Base-by-base conservation (phyloP, 2,329 filamentous ascomycete genomes). In the Aspergillus ochraceoroseus region DNA sequence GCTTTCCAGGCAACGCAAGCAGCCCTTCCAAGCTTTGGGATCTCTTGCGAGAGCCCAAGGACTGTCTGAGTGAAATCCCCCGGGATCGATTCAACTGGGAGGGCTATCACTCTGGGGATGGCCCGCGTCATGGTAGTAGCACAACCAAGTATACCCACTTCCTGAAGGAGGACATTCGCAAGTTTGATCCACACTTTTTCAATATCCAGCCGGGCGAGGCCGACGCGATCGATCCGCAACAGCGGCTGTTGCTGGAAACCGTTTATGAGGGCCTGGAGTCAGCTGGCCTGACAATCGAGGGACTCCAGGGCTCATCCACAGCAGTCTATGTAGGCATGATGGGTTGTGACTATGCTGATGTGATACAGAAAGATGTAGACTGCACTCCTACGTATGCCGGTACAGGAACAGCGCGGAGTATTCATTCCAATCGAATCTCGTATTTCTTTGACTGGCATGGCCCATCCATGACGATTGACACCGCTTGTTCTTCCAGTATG, bases 401-500 rank as follows among this genome's bases (percentile, higher is more conserved):
- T 11, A 40, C 37, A 5, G 37, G 37, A 2, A 33, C 19, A 2
- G 20, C 20, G 6, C 22, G 13, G 2, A 28, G 22, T 15, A 23
- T 41, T 6, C 25, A 20, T 7, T 20, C 35, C 7, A 63, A 63
- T 20, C 54, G 59, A 1, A 22, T 63, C 6, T 59, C 56, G 1
- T 63, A 60, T 22, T 60, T 59, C 32, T 67, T 56, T 32, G 57
- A 66, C 31, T 41, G 63, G 6, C 52, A 52, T 25, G 64, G 64
- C 0, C 57, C 62, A 1, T 57, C 52, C 27, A 43, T 63, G 4
- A 60, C 57, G 3, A 38, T 66, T 2, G 56, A 65, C 29, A 65
- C 63, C 0, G 64, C 59, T 0, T 64, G 63, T 36, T 62, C 60
- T 2, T 46, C 55, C 0, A 56, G 53, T n/a, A 38, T 63, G 3